These are phyloP conservation scores for Calonectria multiphialidica DNA, from an alignment of 2,329 filamentous ascomycete species.

Conservation along the genomic window DNA sequence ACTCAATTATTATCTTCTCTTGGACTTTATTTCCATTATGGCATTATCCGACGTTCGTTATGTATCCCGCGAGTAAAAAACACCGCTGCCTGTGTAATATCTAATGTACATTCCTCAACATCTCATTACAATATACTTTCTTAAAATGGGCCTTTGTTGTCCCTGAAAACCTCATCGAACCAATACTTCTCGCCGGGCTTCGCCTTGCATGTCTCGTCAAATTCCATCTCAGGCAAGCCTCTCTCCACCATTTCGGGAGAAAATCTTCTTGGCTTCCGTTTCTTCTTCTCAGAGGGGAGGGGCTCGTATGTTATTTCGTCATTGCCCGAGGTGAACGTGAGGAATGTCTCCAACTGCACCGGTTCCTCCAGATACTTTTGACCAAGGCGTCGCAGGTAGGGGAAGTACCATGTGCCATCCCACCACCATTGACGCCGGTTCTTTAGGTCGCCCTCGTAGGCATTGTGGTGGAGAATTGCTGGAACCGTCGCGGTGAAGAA, in stretches of 20 bases:
- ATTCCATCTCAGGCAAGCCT: conserved; percentile 22
- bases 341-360: background rate
- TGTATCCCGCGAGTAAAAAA: no score
- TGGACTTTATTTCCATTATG: no score
- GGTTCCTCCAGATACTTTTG: conserved; percentile 9
- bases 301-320: conserved; percentile 17
- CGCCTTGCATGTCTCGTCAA: conserved; percentile 14
- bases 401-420: conserved; percentile 35
- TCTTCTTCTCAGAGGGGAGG: background rate
- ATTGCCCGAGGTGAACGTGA: background rate
- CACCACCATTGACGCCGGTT: conserved; percentile 28
- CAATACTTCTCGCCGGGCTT: background rate
- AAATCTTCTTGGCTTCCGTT: conserved; percentile 27
- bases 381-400: conserved; percentile 21
- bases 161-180: conserved; percentile 33
- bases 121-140: background rate
- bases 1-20: no score
- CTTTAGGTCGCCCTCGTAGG: conserved; percentile 24
- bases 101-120: background rate
- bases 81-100: background rate
- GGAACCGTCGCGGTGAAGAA: conserved; percentile 35
- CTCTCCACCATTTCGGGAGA: background rate
- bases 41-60: no score
- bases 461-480: conserved; percentile 34
- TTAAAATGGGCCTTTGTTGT: conserved; percentile 20